Conservation (phyloP, 345 rosid species). For the Populus euphratica region DNA sequence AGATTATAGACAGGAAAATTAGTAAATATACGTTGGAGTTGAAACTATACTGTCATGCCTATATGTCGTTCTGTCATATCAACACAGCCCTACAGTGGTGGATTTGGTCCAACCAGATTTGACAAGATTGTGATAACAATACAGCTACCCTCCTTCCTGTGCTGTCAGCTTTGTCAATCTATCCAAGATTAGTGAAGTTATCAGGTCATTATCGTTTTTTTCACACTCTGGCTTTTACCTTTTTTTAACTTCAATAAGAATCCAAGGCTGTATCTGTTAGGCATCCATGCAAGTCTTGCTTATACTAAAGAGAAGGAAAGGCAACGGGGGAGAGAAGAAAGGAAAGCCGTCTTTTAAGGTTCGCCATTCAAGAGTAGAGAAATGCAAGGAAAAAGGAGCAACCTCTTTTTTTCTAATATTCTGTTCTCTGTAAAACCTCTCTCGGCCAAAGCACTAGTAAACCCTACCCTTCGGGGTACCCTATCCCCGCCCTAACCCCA, state of each 20-base stretch:
- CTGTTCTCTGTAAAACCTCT: not conserved
- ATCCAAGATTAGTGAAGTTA: slow-evolving; percentile 34
- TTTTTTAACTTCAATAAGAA: not conserved
- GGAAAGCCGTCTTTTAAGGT: not conserved
- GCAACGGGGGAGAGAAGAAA: not conserved
- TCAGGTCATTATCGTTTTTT: slow-evolving; percentile 24
- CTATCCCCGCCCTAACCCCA: not conserved
- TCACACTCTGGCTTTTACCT: not conserved
- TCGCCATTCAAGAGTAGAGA: slow-evolving; percentile 2
- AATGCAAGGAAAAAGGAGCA: not conserved
- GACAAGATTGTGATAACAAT: slow-evolving; percentile 9
- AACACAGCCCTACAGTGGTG: not conserved
- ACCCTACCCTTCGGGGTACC: slow-evolving; percentile 5
- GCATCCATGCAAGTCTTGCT: not conserved
- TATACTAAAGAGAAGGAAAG: not conserved
- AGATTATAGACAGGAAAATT: too few species aligned
- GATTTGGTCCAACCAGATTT: slow-evolving; percentile 8
- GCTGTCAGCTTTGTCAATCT: slow-evolving; percentile 21
- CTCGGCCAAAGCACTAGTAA: not conserved
- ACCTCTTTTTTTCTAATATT: not conserved
- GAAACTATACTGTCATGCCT: too few species aligned
- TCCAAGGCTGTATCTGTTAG: not conserved
- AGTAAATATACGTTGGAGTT: too few species aligned
- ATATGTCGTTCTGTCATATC: too few species aligned
- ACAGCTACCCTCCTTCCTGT: not conserved